phyloP scores from a whole-genome alignment of 1,284 basidiomycete species.

The Marasmius tenuissimus region DNA sequence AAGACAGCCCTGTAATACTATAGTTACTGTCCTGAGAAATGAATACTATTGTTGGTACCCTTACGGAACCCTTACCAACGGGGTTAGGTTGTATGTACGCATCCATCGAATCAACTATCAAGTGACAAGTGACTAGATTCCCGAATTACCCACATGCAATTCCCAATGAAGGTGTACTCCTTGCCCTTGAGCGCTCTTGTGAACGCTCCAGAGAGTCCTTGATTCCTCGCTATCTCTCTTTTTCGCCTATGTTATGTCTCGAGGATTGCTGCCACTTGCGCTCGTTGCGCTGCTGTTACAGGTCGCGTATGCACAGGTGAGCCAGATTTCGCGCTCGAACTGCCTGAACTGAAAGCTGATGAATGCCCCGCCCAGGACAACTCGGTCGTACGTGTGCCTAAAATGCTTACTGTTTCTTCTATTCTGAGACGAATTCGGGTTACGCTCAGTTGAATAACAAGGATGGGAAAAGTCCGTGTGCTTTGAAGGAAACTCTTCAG shows the following conservation, averaged over 20 bases:
- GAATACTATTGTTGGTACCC: too few species aligned
- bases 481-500: conserved; percentile 8
- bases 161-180: too few species aligned
- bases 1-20: too few species aligned
- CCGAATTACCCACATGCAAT: too few species aligned
- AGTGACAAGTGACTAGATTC: too few species aligned
- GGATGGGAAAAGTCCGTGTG: conserved; percentile 9
- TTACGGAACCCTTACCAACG: too few species aligned
- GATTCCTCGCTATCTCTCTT: neutral
- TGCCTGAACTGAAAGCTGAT: neutral
- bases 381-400: neutral
- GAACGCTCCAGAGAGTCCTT: neutral
- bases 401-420: neutral
- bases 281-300: conserved; percentile 4
- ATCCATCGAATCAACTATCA: too few species aligned
- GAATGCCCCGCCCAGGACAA: neutral
- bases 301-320: neutral
- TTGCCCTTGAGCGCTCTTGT: too few species aligned
- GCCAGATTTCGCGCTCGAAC: neutral
- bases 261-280: neutral
- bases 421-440: neutral
- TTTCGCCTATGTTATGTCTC: conserved; percentile 12
- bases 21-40: too few species aligned
- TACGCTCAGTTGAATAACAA: conserved; percentile 9
- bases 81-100: too few species aligned